Base-by-base conservation (phyloP, 208 protist species). In the Endotrypanum monterogeii region DNA sequence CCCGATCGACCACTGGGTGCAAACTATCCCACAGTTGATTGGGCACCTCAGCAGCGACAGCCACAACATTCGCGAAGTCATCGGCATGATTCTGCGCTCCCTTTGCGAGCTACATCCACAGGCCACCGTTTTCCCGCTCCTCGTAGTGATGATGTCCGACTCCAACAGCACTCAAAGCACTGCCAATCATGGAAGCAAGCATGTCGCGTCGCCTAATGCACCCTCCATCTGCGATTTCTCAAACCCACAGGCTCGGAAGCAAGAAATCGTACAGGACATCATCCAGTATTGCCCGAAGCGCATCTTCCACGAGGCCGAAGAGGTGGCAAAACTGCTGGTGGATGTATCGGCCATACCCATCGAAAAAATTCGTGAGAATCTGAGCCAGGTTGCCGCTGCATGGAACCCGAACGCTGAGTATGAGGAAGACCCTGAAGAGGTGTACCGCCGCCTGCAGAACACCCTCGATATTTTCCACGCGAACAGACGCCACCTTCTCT, bases 1-100 rank as follows among this genome's bases (percentile, higher is more conserved):
- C 23, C 86, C 89, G 1, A 94, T 99, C 25, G 98, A 99, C 78
- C 99, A 99, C 67, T 99, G 99, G 99, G 91, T 99, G 20, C 92
- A 99, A 71, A 98, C 99, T 11, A 99, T 99, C 41, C 99, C 99
- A 48, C 99, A 99, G 94, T 90, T 99, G n/a, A 99, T 99, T 76
- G 99, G 98, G 35, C 93, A 99, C 73, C 96, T 99, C 67, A 92
- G 98, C 77, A 97, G 96, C 72, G 89, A 88, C 20, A 80, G 85
- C 35, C 73, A 92, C 25, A 84, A 90, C 56, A 98, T 99, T 39
- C 88, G 98, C 8, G 88, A 97, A 54, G 86, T 99, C 1, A 93
- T 99, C 55, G 89, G 98, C 74, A 91, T 98, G 74, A 93, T 99
- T 30, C 89, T 99, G 30, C 82, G 79, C 54, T 83, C 84, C 41